A percentile compares a stretch with the other conserved stretches of the same genome.
phyloP scores from a whole-genome alignment of 192 early-diverging fungal genomes.

The Entomortierella parvispora region DNA sequence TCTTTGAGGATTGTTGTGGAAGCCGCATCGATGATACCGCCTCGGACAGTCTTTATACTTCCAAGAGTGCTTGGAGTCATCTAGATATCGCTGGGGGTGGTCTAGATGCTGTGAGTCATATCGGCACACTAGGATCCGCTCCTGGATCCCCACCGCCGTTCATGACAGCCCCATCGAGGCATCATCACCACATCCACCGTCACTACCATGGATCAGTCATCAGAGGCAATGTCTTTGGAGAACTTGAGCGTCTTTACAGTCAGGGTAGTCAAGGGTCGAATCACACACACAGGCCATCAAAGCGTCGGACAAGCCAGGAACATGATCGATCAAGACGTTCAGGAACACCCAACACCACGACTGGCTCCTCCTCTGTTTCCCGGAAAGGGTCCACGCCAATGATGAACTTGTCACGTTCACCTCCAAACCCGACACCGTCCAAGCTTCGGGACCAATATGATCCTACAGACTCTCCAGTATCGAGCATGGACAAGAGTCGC shows the following conservation, averaged over 20 bases:
- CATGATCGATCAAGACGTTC: neutral
- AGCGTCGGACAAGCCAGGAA: neutral
- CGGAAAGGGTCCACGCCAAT: slow-evolving; percentile 5
- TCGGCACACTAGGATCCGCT: slow-evolving; percentile 42
- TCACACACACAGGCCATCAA: slow-evolving; percentile 10
- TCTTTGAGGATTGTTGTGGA: slow-evolving; percentile 29
- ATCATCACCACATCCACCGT: slow-evolving; percentile 12
- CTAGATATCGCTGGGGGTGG: slow-evolving; percentile 29
- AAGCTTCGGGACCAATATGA: slow-evolving; percentile 14
- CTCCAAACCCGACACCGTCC: slow-evolving; percentile 23
- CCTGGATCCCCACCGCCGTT: slow-evolving; percentile 41
- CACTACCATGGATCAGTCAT: slow-evolving; percentile 23
- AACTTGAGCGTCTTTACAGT: slow-evolving; percentile 44
- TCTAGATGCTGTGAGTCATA: slow-evolving; percentile 45
- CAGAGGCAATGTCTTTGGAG: slow-evolving; percentile 44
- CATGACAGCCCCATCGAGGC: slow-evolving; percentile 20
- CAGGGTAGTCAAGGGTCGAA: slow-evolving; percentile 7
- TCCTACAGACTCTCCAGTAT: slow-evolving; percentile 6
- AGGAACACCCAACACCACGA: neutral
- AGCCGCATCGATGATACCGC: slow-evolving; percentile 14
- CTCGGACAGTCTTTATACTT: slow-evolving; percentile 18
- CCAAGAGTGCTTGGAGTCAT: slow-evolving; percentile 39
- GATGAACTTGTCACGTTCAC: slow-evolving; percentile 13
- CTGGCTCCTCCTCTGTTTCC: slow-evolving; percentile 14
- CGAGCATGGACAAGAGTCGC: slow-evolving; percentile 12